Percentiles rank a stretch among this genome's conserved stretches.
Evolutionary conservation across 176 grass and related monocot genomes (phyloP).

Genomic region (Triticum monococcum): DNA sequence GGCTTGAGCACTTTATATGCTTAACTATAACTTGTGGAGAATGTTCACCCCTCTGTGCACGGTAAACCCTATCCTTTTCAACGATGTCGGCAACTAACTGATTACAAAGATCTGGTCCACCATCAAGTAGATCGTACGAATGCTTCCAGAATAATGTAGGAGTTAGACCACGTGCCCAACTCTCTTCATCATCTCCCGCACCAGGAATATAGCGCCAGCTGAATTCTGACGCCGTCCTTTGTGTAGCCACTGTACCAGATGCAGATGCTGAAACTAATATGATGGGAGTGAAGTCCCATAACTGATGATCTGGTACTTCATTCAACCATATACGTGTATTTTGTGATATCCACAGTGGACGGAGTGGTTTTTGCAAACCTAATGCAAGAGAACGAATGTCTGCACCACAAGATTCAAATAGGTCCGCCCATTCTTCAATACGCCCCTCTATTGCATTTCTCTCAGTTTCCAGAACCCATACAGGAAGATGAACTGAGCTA

Average conservation of each 20-base stretch:
- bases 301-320: constrained; percentile 76
- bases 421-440: constrained; percentile 62
- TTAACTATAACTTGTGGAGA: constrained; percentile 74
- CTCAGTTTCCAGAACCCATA: constrained; percentile 76
- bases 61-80: constrained; percentile 89
- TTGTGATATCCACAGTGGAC: constrained; percentile 90
- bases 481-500: constrained; percentile 75
- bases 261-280: constrained; percentile 81
- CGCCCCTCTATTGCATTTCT: constrained; percentile 64
- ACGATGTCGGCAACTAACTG: constrained; percentile 78
- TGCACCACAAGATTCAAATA: constrained; percentile 81
- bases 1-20: constrained; percentile 16
- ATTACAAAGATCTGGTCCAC: constrained; percentile 74
- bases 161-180: constrained; percentile 85
- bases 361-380: constrained; percentile 64
- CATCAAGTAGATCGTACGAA: constrained; percentile 78
- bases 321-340: constrained; percentile 94
- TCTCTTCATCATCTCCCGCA: constrained; percentile 96
- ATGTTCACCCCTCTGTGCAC: constrained; percentile 69
- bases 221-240: constrained; percentile 62
- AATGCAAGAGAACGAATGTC: constrained; percentile 66
- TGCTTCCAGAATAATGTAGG: constrained; percentile 85
- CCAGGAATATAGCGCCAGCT: constrained; percentile 94
- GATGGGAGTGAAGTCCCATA: constrained; percentile 87
- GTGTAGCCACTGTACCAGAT: constrained; percentile 43